Percentiles rank a stretch among this genome's conserved stretches.
Conservation (phyloP, 305 asterid species). For the Solanum hybrid region DNA sequence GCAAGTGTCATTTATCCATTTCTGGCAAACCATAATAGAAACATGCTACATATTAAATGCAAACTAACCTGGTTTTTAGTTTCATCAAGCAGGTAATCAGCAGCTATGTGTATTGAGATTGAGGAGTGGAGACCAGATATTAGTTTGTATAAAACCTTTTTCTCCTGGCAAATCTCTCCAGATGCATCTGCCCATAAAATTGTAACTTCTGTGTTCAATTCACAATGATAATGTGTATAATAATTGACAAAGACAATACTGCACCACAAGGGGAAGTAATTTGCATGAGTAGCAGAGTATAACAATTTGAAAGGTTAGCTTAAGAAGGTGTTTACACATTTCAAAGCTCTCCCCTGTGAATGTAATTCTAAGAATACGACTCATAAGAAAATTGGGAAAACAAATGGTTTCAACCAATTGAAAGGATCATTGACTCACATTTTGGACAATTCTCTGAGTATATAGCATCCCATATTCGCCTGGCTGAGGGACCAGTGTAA, state of each 20-base stretch:
- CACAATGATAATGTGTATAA: background rate
- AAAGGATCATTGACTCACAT: constrained; percentile 38
- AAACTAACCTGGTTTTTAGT: constrained; percentile 50
- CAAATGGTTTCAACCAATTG: background rate
- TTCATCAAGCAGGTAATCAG: constrained; percentile 88
- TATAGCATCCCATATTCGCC: constrained; percentile 93
- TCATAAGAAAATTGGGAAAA: background rate
- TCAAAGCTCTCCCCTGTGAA: background rate
- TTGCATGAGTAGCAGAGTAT: background rate
- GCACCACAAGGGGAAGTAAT: background rate
- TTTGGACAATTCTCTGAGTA: constrained; percentile 93
- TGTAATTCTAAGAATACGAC: background rate
- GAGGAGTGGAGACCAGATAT: constrained; percentile 96
- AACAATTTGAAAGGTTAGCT: background rate
- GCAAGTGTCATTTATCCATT: background rate
- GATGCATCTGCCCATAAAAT: constrained; percentile 50
- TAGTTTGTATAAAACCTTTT: constrained; percentile 74
- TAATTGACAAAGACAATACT: background rate
- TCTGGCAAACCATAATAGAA: background rate
- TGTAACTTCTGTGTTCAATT: background rate
- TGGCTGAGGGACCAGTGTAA: constrained; percentile 87
- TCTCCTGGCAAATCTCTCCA: constrained; percentile 88
- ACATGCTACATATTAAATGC: background rate
- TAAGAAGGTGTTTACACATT: background rate
- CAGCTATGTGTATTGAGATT: constrained; percentile 77